Evolutionary conservation across 2,329 filamentous ascomycete genomes (phyloP).

Genomic region (Phialophora verrucosa): DNA sequence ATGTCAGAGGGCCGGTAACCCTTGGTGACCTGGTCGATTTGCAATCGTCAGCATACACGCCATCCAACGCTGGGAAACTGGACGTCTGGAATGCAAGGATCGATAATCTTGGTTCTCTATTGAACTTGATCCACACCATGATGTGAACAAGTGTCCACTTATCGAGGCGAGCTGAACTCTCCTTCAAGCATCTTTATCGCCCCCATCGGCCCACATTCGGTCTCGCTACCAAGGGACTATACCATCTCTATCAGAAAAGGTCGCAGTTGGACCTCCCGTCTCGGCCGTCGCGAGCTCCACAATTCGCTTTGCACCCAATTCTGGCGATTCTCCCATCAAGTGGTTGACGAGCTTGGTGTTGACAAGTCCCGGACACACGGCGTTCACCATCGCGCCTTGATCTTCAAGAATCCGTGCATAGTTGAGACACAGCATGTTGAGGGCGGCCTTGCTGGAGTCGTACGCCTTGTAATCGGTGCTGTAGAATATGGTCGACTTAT

Average conservation of each 20-base stretch:
- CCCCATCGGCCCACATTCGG: not conserved
- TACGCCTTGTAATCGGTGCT: conserved; percentile 46
- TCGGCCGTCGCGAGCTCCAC: conserved; percentile 23
- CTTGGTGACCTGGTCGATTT: conserved; percentile 22
- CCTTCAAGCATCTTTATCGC: not conserved
- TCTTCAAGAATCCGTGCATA: conserved; percentile 24
- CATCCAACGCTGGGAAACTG: conserved; percentile 14
- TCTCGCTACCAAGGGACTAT: conserved; percentile 24
- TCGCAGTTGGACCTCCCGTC: conserved; percentile 23
- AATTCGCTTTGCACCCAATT: conserved; percentile 26
- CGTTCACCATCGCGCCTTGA: conserved; percentile 23
- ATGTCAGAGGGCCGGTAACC: conserved; percentile 5
- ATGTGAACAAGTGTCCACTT: conserved; percentile 10
- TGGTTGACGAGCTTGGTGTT: conserved; percentile 12
- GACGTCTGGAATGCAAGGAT: conserved; percentile 29
- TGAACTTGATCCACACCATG: conserved; percentile 22
- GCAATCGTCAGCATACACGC: conserved; percentile 3
- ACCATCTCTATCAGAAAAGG: conserved; percentile 27
- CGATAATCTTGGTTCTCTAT: conserved; percentile 23
- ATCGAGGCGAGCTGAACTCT: not conserved
- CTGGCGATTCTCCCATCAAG: conserved; percentile 17
- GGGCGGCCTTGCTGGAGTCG: conserved; percentile 51
- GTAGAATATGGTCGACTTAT: conserved; percentile 42
- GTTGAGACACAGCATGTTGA: conserved; percentile 48
- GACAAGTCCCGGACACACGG: conserved; percentile 28